These are phyloP conservation scores for Penicillium thymicola DNA, from an alignment of 2,329 filamentous ascomycete genomes.

Conservation along the genomic window DNA sequence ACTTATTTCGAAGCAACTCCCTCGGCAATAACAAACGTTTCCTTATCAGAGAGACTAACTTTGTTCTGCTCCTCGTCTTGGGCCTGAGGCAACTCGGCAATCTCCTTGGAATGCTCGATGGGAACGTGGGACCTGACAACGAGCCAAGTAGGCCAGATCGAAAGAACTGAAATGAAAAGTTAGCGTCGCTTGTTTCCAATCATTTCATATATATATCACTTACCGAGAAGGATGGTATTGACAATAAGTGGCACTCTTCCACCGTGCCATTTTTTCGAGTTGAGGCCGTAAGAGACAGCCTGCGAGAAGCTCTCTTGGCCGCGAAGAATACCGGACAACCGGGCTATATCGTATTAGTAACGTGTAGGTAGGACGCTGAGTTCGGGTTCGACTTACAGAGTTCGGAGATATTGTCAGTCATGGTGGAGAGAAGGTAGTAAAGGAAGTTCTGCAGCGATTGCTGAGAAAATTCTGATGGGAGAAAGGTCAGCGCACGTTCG, in stretches of 20 bases:
- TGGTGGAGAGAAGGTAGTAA: slow-evolving; percentile 55
- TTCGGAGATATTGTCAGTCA: slow-evolving; percentile 56
- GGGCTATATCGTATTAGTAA: slow-evolving; percentile 20
- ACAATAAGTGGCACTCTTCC: slow-evolving; percentile 43
- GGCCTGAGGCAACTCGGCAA: background rate
- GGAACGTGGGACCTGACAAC: slow-evolving; percentile 22
- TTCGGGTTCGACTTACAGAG: slow-evolving; percentile 17
- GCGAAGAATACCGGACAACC: slow-evolving; percentile 44
- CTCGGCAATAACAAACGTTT: background rate
- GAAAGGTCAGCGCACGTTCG: background rate
- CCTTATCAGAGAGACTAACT: background rate
- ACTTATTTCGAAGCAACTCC: background rate
- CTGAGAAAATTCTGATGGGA: slow-evolving; percentile 41
- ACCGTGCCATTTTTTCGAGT: slow-evolving; percentile 44
- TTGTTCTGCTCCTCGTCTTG: slow-evolving; percentile 16
- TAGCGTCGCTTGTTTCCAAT: background rate
- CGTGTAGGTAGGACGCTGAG: background rate
- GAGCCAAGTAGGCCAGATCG: slow-evolving; percentile 28
- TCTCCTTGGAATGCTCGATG: slow-evolving; percentile 16
- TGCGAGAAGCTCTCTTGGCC: slow-evolving; percentile 48
- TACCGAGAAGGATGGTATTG: slow-evolving; percentile 37
- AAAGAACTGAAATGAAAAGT: slow-evolving; percentile 15
- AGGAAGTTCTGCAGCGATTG: slow-evolving; percentile 57
- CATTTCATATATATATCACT: background rate
- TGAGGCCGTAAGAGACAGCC: slow-evolving; percentile 45